Conservation (phyloP, 2,329 filamentous ascomycete species). For the Nemania serpens region DNA sequence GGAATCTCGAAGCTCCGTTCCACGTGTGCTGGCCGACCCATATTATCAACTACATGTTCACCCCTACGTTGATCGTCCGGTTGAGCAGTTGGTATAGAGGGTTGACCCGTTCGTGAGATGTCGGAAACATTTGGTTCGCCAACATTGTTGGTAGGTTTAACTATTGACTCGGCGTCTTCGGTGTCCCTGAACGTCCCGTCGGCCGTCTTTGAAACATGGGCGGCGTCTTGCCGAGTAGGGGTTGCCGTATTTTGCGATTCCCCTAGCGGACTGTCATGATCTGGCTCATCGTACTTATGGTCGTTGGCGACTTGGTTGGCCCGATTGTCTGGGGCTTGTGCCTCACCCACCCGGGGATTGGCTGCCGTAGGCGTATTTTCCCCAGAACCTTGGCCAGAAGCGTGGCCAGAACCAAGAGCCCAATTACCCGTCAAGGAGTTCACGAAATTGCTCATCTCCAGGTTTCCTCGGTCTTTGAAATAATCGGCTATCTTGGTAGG, state of each 20-base stretch:
- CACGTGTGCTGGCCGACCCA: constrained; percentile 40
- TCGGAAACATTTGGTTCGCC: constrained; percentile 31
- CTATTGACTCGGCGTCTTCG: constrained; percentile 2
- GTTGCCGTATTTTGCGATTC: background rate
- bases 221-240: constrained; percentile 10
- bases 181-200: constrained; percentile 23
- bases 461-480: constrained; percentile 36
- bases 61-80: background rate
- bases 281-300: background rate
- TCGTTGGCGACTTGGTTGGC: background rate
- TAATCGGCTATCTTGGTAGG: constrained; percentile 36
- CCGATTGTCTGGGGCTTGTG: background rate
- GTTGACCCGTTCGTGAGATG: constrained; percentile 30
- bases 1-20: constrained; percentile 41
- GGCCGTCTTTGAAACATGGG: constrained; percentile 31
- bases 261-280: background rate
- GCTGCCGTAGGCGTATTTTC: constrained; percentile 9
- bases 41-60: constrained; percentile 36
- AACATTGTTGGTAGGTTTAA: constrained; percentile 21
- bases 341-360: constrained; percentile 11
- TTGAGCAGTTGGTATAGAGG: constrained; percentile 8
- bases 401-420: constrained; percentile 6
- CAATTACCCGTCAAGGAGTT: constrained; percentile 30
- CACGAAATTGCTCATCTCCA: constrained; percentile 40
- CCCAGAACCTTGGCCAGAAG: background rate